phyloP scores from a whole-genome alignment of 257 asterid species.

The Cynanchum wilfordii region DNA sequence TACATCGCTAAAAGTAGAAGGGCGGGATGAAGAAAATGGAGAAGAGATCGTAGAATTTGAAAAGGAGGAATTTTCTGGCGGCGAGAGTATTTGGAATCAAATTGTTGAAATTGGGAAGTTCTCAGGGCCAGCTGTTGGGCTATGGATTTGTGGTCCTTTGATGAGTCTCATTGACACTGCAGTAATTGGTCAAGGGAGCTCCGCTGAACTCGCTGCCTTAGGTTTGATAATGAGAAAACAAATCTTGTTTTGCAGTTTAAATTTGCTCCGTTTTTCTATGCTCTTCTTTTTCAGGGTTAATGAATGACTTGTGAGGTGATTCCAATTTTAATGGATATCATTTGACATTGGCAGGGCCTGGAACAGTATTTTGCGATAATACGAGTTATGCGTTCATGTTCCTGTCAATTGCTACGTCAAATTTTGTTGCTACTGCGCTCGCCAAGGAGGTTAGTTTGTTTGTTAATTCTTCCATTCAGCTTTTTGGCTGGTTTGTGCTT shows the following conservation, averaged over 20 bases:
- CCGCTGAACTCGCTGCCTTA: slow-evolving; percentile 90
- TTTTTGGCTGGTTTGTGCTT: neutral
- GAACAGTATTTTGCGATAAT: slow-evolving; percentile 84
- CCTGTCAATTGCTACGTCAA: slow-evolving; percentile 93
- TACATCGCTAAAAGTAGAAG: slow-evolving; percentile 29
- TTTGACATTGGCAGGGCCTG: slow-evolving; percentile 63
- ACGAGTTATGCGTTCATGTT: slow-evolving; percentile 87
- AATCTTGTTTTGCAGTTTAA: neutral
- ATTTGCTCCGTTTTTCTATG: neutral
- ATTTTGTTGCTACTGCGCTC: slow-evolving; percentile 89
- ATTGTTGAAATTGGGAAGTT: slow-evolving; percentile 80
- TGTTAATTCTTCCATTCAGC: neutral
- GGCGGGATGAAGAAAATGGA: slow-evolving; percentile 24
- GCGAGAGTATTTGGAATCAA: slow-evolving; percentile 63
- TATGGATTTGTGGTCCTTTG: slow-evolving; percentile 89
- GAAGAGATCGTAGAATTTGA: slow-evolving; percentile 24
- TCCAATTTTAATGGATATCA: neutral
- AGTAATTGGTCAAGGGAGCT: slow-evolving; percentile 89
- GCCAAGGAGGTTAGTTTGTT: slow-evolving; percentile 68
- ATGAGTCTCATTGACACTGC: slow-evolving; percentile 97
- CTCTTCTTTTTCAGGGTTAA: neutral
- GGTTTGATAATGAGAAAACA: slow-evolving; percentile 29
- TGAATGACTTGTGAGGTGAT: neutral
- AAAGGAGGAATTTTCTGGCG: slow-evolving; percentile 40
- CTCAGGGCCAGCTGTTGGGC: slow-evolving; percentile 93